These are phyloP conservation scores for Boletus tomentosulus DNA, from an alignment of 768 basidiomycete species.

Conservation along the genomic window DNA sequence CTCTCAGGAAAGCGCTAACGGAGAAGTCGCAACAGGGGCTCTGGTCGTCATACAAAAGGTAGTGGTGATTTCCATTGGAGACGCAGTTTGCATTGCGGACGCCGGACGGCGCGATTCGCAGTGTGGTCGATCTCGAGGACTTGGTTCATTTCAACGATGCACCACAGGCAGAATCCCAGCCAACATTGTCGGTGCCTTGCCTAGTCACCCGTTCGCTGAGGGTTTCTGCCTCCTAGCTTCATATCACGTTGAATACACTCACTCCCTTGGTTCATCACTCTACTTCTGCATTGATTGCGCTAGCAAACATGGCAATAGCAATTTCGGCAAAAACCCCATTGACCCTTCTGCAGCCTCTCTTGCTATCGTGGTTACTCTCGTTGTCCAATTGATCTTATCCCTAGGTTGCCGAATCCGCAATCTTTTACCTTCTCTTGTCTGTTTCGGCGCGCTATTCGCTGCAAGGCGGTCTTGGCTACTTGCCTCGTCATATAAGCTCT, in stretches of 20 bases:
- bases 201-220: conserved; percentile 67
- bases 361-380: conserved; percentile 70
- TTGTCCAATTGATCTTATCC: conserved; percentile 59
- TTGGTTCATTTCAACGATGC: conserved; percentile 37
- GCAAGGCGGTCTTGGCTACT: conserved; percentile 55
- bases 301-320: conserved; percentile 51
- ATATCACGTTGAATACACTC: conserved; percentile 76
- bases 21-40: conserved; percentile 57
- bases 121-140: conserved; percentile 60
- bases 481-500: conserved; percentile 69
- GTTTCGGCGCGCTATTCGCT: conserved; percentile 44
- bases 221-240: conserved; percentile 77
- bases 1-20: conserved; percentile 47
- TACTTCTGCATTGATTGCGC: conserved; percentile 57
- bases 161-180: conserved; percentile 13
- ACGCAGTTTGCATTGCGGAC: conserved; percentile 62
- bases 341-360: conserved; percentile 65
- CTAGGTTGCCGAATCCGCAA: conserved; percentile 49
- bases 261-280: conserved; percentile 70
- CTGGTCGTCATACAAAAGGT: conserved; percentile 52
- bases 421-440: conserved; percentile 43
- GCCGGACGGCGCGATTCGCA: conserved; percentile 55
- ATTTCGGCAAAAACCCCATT: conserved; percentile 53
- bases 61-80: conserved; percentile 58
- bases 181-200: conserved; percentile 35